phyloP scores from a whole-genome alignment of 305 asterid species.

The Fraxinus platypoda region DNA sequence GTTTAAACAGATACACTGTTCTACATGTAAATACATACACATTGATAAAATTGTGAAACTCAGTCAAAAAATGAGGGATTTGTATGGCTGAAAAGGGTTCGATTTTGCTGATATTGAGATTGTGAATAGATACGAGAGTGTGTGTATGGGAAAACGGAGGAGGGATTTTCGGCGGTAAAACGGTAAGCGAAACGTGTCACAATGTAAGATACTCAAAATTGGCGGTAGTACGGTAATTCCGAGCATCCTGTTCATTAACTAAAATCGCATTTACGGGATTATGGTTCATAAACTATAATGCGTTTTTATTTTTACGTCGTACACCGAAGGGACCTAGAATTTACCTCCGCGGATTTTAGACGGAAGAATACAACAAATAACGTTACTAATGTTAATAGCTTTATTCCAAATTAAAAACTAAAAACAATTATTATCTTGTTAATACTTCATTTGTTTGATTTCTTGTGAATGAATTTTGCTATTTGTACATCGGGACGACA shows the following conservation, averaged over 20 bases:
- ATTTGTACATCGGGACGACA: no score
- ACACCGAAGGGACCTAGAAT: no score
- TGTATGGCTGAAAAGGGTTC: neutral
- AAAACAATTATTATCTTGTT: no score
- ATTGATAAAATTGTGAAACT: neutral
- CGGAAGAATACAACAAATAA: no score
- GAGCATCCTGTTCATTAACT: slow-evolving; percentile 8
- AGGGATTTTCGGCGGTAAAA: slow-evolving; percentile 63
- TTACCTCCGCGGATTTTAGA: no score
- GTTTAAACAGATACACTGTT: neutral
- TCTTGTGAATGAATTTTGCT: no score
- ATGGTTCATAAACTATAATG: no score
- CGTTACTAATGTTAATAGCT: no score
- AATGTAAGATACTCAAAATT: neutral
- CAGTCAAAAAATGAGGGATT: neutral
- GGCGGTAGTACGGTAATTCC: slow-evolving; percentile 29
- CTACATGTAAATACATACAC: neutral
- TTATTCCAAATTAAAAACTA: no score
- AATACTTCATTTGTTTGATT: no score
- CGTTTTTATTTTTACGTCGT: no score
- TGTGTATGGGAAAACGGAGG: neutral
- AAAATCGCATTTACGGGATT: no score
- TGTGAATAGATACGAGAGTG: neutral
- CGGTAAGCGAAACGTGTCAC: slow-evolving; percentile 50
- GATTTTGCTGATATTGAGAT: neutral